Base-by-base conservation (phyloP, 441 rosid species). In the Erodium texanum region DNA sequence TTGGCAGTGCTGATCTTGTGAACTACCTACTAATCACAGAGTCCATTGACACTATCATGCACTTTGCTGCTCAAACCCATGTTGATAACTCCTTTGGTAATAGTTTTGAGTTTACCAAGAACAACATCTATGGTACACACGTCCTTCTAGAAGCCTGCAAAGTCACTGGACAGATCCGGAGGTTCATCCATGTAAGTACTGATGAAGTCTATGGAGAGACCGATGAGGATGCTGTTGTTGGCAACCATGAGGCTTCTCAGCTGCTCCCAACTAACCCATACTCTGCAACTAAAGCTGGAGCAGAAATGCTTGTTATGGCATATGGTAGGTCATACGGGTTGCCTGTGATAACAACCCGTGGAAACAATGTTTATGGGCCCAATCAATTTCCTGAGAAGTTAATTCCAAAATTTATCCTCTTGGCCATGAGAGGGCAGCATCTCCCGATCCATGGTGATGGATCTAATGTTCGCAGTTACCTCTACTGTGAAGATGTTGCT, bases 391-490 rank as follows among this genome's bases (percentile, higher is more conserved):
- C 87, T 50, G 90, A 86, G 73, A 86, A 84, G 65, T 68, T 84
- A 48, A 84, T 84, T 62, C 87, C 87, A 5, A 84, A 84, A 68
- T 82, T 84, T 58, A 80, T 84, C 67, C 85, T 82, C 56, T 72
- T 82, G 75, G 87, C 85, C 56, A 81, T 83, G 82, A 65, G 72
- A 56, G 85, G 87, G 61, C 67, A 84, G 82, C 82, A 86, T 63
- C 94, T 92, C 69, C 96, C 93, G 1, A 92, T 92, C 76, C 97
- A 92, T 32, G 97, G 97, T 3, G 94, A 92, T 81, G 97, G 97
- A 63, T 75, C 88, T 52, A 92, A 92, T 20, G 97, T 92, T 63
- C 81, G 97, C 73, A 92, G 97, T 70, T 92, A 92, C 66, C 74
- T 92, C 50, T 89, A 89, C 71, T 89, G 97, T n/a, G 97, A 92